A percentile compares a stretch with the other conserved stretches of the same genome.
Evolutionary conservation across 148 eudicot species (phyloP).

Genomic region (Rheum nobile): DNA sequence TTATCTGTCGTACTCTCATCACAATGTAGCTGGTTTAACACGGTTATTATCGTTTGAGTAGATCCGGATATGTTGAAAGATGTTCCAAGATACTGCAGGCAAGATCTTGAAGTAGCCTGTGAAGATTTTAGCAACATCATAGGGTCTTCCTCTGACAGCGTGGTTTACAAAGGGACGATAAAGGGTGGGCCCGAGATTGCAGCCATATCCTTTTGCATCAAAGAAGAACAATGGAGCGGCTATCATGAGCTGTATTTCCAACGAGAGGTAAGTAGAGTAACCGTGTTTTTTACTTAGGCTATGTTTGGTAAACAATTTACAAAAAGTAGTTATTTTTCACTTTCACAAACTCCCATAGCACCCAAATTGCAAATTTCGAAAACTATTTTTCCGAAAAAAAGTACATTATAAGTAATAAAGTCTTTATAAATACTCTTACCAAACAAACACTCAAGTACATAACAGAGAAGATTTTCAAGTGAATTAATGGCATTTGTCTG

Average conservation of each 20-base stretch:
- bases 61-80: constrained; percentile 73
- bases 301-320: too few relatives aligned
- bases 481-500: not conserved
- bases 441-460: not conserved
- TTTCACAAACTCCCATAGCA: too few relatives aligned
- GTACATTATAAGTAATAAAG: too few relatives aligned
- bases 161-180: constrained; percentile 76
- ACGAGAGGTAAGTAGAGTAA: constrained; percentile 48
- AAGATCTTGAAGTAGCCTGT: constrained; percentile 95
- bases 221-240: constrained; percentile 89
- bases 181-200: constrained; percentile 96
- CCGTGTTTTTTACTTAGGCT: not conserved
- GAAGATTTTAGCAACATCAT: constrained; percentile 99
- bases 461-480: not conserved
- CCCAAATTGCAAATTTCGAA: too few relatives aligned
- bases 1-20: not conserved
- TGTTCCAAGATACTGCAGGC: constrained; percentile 56
- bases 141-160: constrained; percentile 80
- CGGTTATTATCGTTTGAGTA: constrained; percentile 11
- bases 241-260: constrained; percentile 89
- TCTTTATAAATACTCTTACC: too few relatives aligned
- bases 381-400: too few relatives aligned
- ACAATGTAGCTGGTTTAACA: not conserved
- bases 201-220: constrained; percentile 80
- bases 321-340: too few relatives aligned